Percentiles rank a stretch among this genome's conserved stretches.
Conservation (phyloP, 495 filamentous ascomycete species). For the Aspergillus biplanus region DNA sequence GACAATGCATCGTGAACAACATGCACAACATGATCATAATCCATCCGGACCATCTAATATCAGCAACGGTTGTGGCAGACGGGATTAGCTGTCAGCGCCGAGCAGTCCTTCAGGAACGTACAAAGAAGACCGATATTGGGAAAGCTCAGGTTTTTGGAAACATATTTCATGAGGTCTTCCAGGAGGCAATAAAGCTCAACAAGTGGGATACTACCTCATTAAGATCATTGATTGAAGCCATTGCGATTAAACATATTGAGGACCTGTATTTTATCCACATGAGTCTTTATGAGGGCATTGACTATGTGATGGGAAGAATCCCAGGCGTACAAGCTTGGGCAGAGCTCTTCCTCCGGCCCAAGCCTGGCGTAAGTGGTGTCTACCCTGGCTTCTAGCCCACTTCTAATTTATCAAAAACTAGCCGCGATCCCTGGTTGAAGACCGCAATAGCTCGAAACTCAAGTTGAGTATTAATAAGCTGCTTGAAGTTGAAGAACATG, state of each 20-base stretch:
- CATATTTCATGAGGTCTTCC: constrained; percentile 91
- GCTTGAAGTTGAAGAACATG: constrained; percentile 94
- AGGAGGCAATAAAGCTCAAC: constrained; percentile 84
- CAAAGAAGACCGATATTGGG: constrained; percentile 82
- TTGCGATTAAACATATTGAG: constrained; percentile 75
- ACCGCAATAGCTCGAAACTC: constrained; percentile 70
- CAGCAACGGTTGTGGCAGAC: constrained; percentile 89
- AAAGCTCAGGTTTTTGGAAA: constrained; percentile 84
- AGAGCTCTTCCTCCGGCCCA: constrained; percentile 69
- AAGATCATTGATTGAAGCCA: constrained; percentile 60
- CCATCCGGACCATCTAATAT: constrained; percentile 94
- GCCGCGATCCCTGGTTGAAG: constrained; percentile 74
- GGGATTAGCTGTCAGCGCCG: constrained; percentile 87
- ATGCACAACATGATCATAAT: constrained; percentile 83
- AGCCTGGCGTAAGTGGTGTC: constrained; percentile 63
- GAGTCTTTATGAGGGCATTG: constrained; percentile 67
- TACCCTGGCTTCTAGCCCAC: no score
- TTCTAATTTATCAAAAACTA: constrained; percentile 38
- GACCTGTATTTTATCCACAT: constrained; percentile 84
- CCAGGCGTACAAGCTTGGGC: constrained; percentile 82
- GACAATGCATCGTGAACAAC: constrained; percentile 76
- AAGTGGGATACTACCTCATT: constrained; percentile 75
- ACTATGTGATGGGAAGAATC: constrained; percentile 78
- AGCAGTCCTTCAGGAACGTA: constrained; percentile 89
- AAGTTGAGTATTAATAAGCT: constrained; percentile 88